Evolutionary conservation across 345 rosid species (phyloP).

Genomic region (Salix purpurea): DNA sequence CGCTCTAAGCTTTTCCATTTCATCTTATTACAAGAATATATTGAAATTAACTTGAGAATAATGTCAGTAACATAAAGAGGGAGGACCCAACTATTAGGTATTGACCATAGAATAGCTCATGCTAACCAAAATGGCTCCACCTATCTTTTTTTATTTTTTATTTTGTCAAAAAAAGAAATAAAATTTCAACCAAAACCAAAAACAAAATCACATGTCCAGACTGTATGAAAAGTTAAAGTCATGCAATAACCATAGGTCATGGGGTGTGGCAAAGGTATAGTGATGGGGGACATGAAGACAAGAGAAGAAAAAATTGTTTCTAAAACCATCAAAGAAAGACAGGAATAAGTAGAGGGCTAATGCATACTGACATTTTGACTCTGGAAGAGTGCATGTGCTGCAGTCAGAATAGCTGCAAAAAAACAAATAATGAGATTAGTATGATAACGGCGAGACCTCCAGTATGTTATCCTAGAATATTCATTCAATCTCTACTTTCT

Average conservation of each 20-base stretch:
- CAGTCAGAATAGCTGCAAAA: conserved; percentile 78
- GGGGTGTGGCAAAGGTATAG: not conserved
- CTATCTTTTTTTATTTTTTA: not conserved
- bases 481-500: not conserved
- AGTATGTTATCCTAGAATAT: not conserved
- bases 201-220: not conserved
- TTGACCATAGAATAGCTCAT: not conserved
- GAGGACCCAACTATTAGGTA: not conserved
- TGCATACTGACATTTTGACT: conserved; percentile 61
- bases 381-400: conserved; percentile 78
- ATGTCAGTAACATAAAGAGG: not conserved
- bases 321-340: not conserved
- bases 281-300: not conserved
- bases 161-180: not conserved
- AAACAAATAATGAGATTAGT: conserved; percentile 17
- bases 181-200: not conserved
- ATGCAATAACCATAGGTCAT: not conserved
- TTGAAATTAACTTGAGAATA: not conserved
- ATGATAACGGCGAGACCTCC: not conserved
- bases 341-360: not conserved
- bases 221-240: not conserved
- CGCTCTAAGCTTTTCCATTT: not conserved
- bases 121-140: not conserved
- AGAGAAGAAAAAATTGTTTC: not conserved
- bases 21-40: not conserved